Conservation (phyloP, 2,329 filamentous ascomycete species). For the Neurospora sp. region DNA sequence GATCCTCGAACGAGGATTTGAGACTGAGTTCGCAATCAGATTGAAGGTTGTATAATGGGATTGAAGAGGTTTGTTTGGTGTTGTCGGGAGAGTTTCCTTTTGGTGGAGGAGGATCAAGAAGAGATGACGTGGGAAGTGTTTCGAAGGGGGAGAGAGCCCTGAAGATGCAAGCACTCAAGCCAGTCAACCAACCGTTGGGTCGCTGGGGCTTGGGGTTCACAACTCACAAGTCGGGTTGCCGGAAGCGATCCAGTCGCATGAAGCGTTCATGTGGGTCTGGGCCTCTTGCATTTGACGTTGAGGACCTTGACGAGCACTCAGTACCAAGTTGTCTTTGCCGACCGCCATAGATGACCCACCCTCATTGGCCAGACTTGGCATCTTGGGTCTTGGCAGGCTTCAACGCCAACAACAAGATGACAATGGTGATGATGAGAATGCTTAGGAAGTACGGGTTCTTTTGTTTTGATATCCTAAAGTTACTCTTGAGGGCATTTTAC, state of each 20-base stretch:
- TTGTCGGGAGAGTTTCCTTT: not conserved
- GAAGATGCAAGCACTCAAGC: slow-evolving; percentile 1
- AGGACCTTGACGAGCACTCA: not conserved
- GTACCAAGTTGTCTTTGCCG: not conserved
- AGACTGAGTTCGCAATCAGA: not conserved
- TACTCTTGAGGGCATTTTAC: not conserved
- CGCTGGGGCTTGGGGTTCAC: not conserved
- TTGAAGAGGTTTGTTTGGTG: not conserved
- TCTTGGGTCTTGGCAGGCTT: not conserved
- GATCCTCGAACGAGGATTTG: not conserved
- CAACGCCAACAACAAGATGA: not conserved
- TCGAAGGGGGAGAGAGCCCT: not conserved
- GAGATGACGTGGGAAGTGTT: not conserved
- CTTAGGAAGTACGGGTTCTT: not conserved
- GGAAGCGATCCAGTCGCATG: not conserved
- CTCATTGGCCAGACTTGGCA: not conserved
- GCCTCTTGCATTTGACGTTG: not conserved
- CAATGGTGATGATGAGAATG: not conserved
- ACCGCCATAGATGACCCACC: not conserved
- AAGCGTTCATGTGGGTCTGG: not conserved
- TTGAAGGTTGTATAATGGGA: not conserved
- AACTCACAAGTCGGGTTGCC: not conserved
- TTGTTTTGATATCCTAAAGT: not conserved
- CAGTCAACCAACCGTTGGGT: not conserved
- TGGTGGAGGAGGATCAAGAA: not conserved